Evolutionary conservation across 176 grass and related monocot genomes (phyloP).

Genomic region (Zoysia pacifica): DNA sequence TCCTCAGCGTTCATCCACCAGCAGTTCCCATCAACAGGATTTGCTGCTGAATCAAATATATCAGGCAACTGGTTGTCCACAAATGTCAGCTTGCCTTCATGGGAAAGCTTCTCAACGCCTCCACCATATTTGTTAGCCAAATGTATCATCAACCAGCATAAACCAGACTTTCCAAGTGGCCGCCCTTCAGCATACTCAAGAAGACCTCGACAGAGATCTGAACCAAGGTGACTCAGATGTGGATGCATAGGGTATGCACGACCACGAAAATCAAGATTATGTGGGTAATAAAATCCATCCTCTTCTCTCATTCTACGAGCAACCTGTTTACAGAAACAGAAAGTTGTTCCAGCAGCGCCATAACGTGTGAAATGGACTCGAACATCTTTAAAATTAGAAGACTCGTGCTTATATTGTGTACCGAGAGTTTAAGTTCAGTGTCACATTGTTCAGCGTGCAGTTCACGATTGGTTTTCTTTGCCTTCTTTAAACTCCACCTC

Average conservation of each 20-base stretch:
- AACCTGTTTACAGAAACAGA: slow-evolving; percentile 67
- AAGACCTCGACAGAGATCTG: slow-evolving; percentile 90
- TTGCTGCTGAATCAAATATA: slow-evolving; percentile 86
- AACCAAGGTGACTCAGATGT: slow-evolving; percentile 89
- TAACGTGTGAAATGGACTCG: slow-evolving; percentile 16
- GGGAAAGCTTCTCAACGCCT: slow-evolving; percentile 81
- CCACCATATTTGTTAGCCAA: slow-evolving; percentile 95
- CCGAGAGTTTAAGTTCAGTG: slow-evolving; percentile 93
- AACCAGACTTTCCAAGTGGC: slow-evolving; percentile 77
- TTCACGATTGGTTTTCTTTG: slow-evolving; percentile 79
- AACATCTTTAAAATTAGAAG: slow-evolving; percentile 34
- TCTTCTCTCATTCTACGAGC: slow-evolving; percentile 88
- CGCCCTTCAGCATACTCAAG: slow-evolving; percentile 88
- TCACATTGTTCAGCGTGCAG: slow-evolving; percentile 91
- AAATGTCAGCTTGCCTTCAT: slow-evolving; percentile 68
- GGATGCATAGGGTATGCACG: slow-evolving; percentile 96
- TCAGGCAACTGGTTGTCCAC: slow-evolving; percentile 76
- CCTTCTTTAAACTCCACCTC: slow-evolving; percentile 78
- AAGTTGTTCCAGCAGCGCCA: slow-evolving; percentile 20
- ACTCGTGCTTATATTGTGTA: slow-evolving; percentile 49
- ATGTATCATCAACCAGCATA: slow-evolving; percentile 93
- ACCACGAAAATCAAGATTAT: slow-evolving; percentile 91
- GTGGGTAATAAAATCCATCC: slow-evolving; percentile 95
- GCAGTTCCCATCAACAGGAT: slow-evolving; percentile 68
- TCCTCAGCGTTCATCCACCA: slow-evolving; percentile 97